These are phyloP conservation scores for Athelia sp. DNA, from an alignment of 1,284 basidiomycete genomes.

Conservation along the genomic window DNA sequence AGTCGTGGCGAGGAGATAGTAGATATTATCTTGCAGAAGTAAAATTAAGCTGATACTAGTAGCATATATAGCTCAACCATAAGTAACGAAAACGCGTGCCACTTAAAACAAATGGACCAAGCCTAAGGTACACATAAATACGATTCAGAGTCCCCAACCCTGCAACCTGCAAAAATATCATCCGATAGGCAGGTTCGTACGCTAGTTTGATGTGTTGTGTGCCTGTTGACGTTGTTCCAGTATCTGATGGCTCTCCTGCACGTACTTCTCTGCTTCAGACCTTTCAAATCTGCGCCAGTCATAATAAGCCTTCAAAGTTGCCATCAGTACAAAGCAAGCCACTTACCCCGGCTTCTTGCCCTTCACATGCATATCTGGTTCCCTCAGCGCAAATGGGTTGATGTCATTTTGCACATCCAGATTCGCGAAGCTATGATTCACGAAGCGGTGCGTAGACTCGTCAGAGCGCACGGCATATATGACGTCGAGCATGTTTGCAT, in stretches of 20 bases:
- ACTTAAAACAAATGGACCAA: no score
- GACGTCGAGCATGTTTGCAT: slow-evolving; percentile 83
- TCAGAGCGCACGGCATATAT: slow-evolving; percentile 90
- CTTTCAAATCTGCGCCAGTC: slow-evolving; percentile 61
- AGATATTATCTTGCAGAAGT: no score
- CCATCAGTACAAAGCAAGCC: slow-evolving; percentile 3
- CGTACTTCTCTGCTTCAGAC: slow-evolving; percentile 65
- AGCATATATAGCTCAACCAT: no score
- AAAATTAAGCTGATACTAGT: no score
- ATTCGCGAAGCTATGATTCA: slow-evolving; percentile 90
- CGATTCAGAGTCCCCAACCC: no score
- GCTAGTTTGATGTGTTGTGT: background rate
- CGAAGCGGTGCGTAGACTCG: slow-evolving; percentile 89
- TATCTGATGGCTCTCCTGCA: slow-evolving; percentile 49
- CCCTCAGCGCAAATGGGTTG: slow-evolving; percentile 89
- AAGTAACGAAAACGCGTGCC: no score
- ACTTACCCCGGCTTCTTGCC: slow-evolving; percentile 72
- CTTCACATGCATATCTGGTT: slow-evolving; percentile 81
- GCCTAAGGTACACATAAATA: no score
- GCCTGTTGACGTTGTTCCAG: slow-evolving; percentile 20
- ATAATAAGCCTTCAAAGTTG: slow-evolving; percentile 10
- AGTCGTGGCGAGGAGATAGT: no score
- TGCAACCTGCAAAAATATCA: no score
- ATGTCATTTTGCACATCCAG: slow-evolving; percentile 73
- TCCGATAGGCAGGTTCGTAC: no score